Evolutionary conservation across 306 rosid genomes (phyloP).

Genomic region (Oemleria cerasiformis): DNA sequence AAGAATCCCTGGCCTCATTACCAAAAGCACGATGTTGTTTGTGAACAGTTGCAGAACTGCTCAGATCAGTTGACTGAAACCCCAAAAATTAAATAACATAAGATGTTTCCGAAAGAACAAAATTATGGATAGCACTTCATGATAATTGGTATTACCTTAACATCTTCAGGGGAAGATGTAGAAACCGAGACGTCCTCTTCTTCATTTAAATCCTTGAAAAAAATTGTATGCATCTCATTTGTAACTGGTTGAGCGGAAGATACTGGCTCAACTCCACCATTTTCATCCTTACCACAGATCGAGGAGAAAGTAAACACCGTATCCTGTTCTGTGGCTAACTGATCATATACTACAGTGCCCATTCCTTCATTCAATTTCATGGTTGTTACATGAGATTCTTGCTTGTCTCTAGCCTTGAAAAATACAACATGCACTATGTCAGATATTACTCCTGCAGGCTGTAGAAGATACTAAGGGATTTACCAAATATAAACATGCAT

Average conservation of each 20-base stretch:
- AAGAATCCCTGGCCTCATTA: constrained; percentile 31
- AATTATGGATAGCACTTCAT: constrained; percentile 14
- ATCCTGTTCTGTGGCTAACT: constrained; percentile 27
- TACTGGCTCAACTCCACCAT: constrained; percentile 27
- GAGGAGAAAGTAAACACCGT: constrained; percentile 20
- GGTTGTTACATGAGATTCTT: constrained; percentile 29
- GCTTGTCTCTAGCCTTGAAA: constrained; percentile 6
- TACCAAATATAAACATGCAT: not conserved
- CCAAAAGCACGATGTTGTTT: constrained; percentile 24
- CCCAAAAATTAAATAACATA: constrained; percentile 22
- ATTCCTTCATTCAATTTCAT: constrained; percentile 22
- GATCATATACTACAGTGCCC: constrained; percentile 24
- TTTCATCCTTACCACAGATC: constrained; percentile 30
- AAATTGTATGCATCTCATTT: constrained; percentile 35
- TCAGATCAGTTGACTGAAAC: constrained; percentile 49
- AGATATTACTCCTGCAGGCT: not conserved
- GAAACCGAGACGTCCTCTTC: constrained; percentile 26
- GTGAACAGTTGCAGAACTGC: constrained; percentile 27
- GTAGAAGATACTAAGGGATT: not conserved
- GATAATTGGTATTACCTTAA: constrained; percentile 35
- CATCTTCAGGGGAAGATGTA: constrained; percentile 21
- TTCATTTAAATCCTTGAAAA: constrained; percentile 22
- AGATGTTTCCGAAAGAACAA: not conserved
- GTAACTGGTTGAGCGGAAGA: constrained; percentile 22
- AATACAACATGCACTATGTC: not conserved